phyloP scores from a whole-genome alignment of 495 filamentous ascomycete genomes.

The Penicillium cataractarum region DNA sequence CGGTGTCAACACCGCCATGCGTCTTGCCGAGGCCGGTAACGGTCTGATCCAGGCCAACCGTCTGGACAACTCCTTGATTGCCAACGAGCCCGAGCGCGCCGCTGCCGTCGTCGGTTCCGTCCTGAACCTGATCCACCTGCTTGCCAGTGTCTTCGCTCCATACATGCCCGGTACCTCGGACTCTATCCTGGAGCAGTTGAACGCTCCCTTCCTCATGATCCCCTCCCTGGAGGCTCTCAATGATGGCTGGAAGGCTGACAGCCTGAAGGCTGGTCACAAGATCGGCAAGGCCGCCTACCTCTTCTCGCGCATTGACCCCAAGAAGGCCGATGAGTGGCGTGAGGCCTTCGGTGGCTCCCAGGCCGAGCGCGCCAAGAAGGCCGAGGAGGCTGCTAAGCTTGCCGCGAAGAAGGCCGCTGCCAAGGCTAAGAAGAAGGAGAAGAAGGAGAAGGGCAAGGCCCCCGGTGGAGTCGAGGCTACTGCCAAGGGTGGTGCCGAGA shows the following conservation, averaged over 20 bases:
- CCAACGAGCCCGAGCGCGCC: constrained; percentile 71
- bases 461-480: constrained; percentile 36
- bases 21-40: constrained; percentile 75
- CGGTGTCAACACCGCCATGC: constrained; percentile 71
- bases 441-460: constrained; percentile 55
- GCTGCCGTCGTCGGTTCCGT: constrained; percentile 79
- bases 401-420: constrained; percentile 57
- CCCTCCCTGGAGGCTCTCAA: constrained; percentile 53
- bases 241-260: constrained; percentile 60
- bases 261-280: constrained; percentile 71
- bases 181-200: constrained; percentile 75
- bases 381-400: constrained; percentile 64
- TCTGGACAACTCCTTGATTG: constrained; percentile 79
- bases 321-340: constrained; percentile 83
- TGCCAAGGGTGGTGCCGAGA: constrained; percentile 41
- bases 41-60: constrained; percentile 78
- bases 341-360: constrained; percentile 77
- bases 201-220: constrained; percentile 65
- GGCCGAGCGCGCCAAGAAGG: constrained; percentile 62
- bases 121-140: constrained; percentile 79
- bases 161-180: constrained; percentile 83
- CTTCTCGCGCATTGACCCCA: constrained; percentile 80
- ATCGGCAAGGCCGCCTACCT: constrained; percentile 82
- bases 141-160: constrained; percentile 74
- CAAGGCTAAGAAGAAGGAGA: constrained; percentile 60